These are phyloP conservation scores for Avicennia marina DNA, from an alignment of 257 asterid species.

Conservation along the genomic window DNA sequence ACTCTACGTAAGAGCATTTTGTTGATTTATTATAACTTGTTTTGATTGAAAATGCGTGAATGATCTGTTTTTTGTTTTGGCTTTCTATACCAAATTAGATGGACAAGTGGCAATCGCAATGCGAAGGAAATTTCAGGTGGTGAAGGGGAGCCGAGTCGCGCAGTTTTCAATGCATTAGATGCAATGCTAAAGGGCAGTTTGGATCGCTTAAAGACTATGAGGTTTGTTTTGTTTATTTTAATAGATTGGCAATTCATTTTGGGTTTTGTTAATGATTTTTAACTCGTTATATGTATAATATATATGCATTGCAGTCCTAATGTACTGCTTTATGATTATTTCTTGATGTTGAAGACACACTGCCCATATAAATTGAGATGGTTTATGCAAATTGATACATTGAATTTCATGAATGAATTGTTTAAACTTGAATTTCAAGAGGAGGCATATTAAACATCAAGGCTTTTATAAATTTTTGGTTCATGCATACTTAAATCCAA, in stretches of 20 bases:
- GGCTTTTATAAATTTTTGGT: slow-evolving; percentile 12
- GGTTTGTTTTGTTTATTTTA: slow-evolving; percentile 50
- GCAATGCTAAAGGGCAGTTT: slow-evolving; percentile 58
- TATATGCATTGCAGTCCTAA: slow-evolving; percentile 9
- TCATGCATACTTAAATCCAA: slow-evolving; percentile 5
- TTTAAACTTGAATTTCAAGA: background rate
- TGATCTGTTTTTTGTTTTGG: background rate
- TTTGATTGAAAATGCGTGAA: slow-evolving; percentile 6
- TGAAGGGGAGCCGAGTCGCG: slow-evolving; percentile 41
- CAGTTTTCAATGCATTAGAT: slow-evolving; percentile 71
- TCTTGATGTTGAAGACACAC: background rate
- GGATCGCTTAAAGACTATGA: slow-evolving; percentile 73
- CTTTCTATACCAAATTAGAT: background rate
- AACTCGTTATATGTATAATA: no score
- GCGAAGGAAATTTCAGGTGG: slow-evolving; percentile 44
- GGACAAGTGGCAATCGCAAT: slow-evolving; percentile 17
- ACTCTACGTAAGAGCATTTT: slow-evolving; percentile 35
- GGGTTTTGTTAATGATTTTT: no score
- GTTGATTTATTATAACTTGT: background rate
- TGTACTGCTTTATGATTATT: background rate
- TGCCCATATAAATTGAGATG: background rate
- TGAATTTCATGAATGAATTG: background rate
- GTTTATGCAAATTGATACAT: background rate
- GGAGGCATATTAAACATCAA: slow-evolving; percentile 3
- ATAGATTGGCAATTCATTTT: no score